phyloP scores from a whole-genome alignment of 1,284 basidiomycete genomes.

The Papiliotrema terrestris region DNA sequence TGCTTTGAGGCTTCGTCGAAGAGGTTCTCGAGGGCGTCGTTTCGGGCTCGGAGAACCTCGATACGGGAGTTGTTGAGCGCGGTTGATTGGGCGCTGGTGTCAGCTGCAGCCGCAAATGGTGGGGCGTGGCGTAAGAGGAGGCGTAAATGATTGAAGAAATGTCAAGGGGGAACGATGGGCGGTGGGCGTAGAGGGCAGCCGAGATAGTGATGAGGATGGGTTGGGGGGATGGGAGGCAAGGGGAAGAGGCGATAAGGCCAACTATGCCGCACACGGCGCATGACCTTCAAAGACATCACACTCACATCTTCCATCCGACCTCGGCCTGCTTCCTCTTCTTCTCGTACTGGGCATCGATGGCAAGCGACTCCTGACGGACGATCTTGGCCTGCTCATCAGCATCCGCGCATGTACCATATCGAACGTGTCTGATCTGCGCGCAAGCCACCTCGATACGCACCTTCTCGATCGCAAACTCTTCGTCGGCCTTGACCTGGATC shows the following conservation, averaged over 20 bases:
- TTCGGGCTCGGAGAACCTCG: constrained; percentile 82
- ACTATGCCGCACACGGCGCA: too few species aligned
- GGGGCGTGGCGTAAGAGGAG: not conserved
- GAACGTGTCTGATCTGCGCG: not conserved
- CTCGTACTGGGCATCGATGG: constrained; percentile 86
- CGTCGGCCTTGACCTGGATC: constrained; percentile 92
- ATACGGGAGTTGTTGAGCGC: constrained; percentile 94
- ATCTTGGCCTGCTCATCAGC: constrained; percentile 70
- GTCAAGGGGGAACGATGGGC: too few species aligned
- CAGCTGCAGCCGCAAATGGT: not conserved
- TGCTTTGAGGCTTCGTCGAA: constrained; percentile 72
- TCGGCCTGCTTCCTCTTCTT: constrained; percentile 92
- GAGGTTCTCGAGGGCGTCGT: constrained; percentile 86
- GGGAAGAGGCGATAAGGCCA: too few species aligned
- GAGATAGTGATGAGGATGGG: too few species aligned
- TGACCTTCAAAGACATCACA: constrained; percentile 10
- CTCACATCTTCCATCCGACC: constrained; percentile 90
- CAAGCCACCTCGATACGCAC: constrained; percentile 48
- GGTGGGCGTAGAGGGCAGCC: too few species aligned
- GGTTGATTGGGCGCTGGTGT: constrained; percentile 81
- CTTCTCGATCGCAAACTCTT: constrained; percentile 97
- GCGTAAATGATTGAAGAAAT: too few species aligned
- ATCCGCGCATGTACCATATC: not conserved
- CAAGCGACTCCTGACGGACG: constrained; percentile 87
- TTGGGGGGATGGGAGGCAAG: too few species aligned